phyloP scores from a whole-genome alignment of 306 rosid genomes.

The Gastrolobium bilobum region DNA sequence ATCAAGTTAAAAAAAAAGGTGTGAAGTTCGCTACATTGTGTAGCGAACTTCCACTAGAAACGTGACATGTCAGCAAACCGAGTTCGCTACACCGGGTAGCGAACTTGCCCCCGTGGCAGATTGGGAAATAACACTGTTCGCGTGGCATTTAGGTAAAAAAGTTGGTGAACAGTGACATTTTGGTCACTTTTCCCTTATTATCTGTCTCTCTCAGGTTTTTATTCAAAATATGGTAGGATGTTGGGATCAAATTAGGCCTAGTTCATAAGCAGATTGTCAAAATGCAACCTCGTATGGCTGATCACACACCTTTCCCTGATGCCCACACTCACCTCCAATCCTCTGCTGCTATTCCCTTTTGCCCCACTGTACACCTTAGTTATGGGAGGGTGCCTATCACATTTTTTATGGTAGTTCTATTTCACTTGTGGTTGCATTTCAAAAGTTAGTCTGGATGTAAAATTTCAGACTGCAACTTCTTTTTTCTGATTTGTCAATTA shows the following conservation, averaged over 20 bases:
- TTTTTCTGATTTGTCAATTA: neutral
- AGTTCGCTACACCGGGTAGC: too few species aligned
- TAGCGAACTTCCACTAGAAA: too few species aligned
- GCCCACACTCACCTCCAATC: neutral
- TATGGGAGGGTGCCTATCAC: neutral
- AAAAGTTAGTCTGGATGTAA: neutral
- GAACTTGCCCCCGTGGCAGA: too few species aligned
- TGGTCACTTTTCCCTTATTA: neutral
- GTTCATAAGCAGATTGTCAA: slow-evolving; percentile 21
- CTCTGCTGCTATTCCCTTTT: slow-evolving; percentile 11
- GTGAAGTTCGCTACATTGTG: too few species aligned
- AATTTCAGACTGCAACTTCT: slow-evolving; percentile 26
- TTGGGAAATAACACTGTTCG: too few species aligned
- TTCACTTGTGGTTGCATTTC: neutral
- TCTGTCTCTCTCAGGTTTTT: slow-evolving; percentile 5
- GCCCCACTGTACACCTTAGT: slow-evolving; percentile 17
- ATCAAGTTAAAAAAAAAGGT: too few species aligned
- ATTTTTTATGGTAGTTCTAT: neutral
- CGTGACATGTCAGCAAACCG: too few species aligned
- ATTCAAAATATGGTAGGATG: slow-evolving; percentile 21
- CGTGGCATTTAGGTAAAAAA: too few species aligned
- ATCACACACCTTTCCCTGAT: neutral
- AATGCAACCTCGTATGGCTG: slow-evolving; percentile 13
- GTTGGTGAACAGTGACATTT: too few species aligned
- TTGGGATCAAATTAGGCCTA: slow-evolving; percentile 21